phyloP scores from a whole-genome alignment of 1,284 basidiomycete species.

The Spongiforma sp. region DNA sequence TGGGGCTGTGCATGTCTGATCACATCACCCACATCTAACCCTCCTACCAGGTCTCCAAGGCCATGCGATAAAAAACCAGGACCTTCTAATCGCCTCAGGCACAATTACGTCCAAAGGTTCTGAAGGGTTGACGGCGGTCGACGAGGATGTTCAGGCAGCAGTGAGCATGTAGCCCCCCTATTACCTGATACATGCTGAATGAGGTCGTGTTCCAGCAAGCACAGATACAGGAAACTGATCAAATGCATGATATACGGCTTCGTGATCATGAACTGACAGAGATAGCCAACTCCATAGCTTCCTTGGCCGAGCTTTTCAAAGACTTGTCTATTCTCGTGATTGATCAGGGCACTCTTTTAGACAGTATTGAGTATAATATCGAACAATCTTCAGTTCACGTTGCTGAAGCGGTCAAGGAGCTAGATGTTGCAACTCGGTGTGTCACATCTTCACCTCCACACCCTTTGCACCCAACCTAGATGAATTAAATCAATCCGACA shows the following conservation, averaged over 20 bases:
- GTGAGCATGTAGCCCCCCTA: conserved; percentile 41
- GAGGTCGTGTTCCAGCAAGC: conserved; percentile 37
- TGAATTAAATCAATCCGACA: conserved; percentile 38
- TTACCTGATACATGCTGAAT: conserved; percentile 21
- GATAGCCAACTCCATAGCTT: conserved; percentile 92
- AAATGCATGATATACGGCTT: conserved; percentile 56
- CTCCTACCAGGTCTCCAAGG: conserved; percentile 79
- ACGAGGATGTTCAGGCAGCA: conserved; percentile 85
- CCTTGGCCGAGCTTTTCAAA: conserved; percentile 95
- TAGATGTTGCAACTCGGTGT: conserved; percentile 82
- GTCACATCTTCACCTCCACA: conserved; percentile 35
- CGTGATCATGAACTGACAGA: conserved; percentile 86
- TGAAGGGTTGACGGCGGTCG: conserved; percentile 80
- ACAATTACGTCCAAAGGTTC: conserved; percentile 81
- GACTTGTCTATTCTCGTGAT: conserved; percentile 94
- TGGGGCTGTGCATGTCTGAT: conserved; percentile 1
- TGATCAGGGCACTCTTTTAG: conserved; percentile 96
- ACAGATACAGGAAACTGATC: conserved; percentile 45
- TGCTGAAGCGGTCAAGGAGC: conserved; percentile 84
- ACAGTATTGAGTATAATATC: conserved; percentile 98
- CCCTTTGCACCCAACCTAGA: background rate
- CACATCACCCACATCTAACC: conserved; percentile 22
- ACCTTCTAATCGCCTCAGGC: conserved; percentile 85
- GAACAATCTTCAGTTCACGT: conserved; percentile 88
- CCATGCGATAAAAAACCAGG: conserved; percentile 94